phyloP scores from a whole-genome alignment of 2,329 filamentous ascomycete genomes.

The Diaporthe caulivora region DNA sequence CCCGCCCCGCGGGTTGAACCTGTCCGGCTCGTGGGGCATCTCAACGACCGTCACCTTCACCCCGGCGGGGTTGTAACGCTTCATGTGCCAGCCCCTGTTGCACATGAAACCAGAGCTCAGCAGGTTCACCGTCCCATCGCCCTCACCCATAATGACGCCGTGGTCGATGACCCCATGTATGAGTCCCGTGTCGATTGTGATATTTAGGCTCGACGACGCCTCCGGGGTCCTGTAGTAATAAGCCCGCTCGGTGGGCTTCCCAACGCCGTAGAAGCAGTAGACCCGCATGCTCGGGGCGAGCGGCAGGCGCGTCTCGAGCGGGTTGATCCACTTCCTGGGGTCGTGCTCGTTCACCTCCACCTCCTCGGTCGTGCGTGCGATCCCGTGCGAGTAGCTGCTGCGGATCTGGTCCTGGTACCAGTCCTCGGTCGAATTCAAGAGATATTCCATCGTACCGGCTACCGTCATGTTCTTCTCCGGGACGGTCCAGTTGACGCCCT shows the following conservation, averaged over 20 bases:
- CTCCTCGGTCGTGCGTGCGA: constrained; percentile 83
- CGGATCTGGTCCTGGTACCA: constrained; percentile 86
- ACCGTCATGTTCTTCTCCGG: constrained; percentile 84
- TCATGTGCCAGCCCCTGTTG: constrained; percentile 92
- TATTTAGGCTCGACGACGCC: constrained; percentile 76
- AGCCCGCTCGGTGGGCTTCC: constrained; percentile 90
- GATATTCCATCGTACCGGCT: constrained; percentile 79
- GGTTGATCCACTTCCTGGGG: constrained; percentile 91
- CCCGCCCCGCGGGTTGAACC: constrained; percentile 85
- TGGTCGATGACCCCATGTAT: constrained; percentile 77
- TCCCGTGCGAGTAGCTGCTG: constrained; percentile 85
- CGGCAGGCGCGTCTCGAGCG: constrained; percentile 84
- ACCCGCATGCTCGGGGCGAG: constrained; percentile 91
- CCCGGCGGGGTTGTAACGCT: constrained; percentile 90
- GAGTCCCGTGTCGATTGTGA: constrained; percentile 77
- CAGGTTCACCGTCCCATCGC: constrained; percentile 95
- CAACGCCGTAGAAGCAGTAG: constrained; percentile 96
- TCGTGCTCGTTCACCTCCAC: constrained; percentile 86
- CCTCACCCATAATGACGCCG: constrained; percentile 95
- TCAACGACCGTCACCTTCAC: constrained; percentile 87
- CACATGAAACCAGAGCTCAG: constrained; percentile 97
- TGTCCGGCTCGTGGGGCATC: constrained; percentile 96
- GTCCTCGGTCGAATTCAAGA: constrained; percentile 81
- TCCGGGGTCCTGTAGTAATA: constrained; percentile 89
- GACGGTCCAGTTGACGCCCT: constrained; percentile 71